phyloP scores from a whole-genome alignment of 805 yeast species.

The Kuraishia hungarica region DNA sequence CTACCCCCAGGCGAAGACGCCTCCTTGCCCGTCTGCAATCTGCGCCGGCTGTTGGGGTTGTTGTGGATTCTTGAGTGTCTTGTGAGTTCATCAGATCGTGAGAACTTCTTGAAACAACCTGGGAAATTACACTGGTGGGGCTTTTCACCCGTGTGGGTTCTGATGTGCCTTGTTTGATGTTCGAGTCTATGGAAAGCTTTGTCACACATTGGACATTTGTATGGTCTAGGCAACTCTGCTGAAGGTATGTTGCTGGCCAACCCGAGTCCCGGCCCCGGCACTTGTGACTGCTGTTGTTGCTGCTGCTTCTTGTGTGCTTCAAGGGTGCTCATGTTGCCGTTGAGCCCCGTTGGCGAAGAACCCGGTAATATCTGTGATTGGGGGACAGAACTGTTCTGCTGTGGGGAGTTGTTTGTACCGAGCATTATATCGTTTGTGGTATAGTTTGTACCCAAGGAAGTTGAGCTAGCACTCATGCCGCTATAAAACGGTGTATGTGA shows the following conservation, averaged over 20 bases:
- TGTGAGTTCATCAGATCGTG: conserved; percentile 67
- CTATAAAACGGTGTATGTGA: not conserved
- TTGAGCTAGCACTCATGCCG: not conserved
- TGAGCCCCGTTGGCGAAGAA: not conserved
- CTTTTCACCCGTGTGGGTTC: conserved; percentile 78
- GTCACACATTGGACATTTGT: conserved; percentile 65
- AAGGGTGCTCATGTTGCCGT: not conserved
- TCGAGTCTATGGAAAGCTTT: conserved; percentile 71
- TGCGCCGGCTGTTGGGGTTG: conserved; percentile 58
- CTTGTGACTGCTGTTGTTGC: not conserved
- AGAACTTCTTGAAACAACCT: conserved; percentile 59
- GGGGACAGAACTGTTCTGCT: not conserved
- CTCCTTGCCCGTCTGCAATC: conserved; percentile 5
- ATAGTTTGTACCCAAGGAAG: not conserved
- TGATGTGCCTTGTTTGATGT: conserved; percentile 70
- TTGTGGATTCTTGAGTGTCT: conserved; percentile 68
- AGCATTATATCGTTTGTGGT: not conserved
- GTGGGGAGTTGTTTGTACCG: not conserved
- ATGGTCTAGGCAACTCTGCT: conserved; percentile 33
- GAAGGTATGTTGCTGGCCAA: not conserved
- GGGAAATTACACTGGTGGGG: conserved; percentile 72
- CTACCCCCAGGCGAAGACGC: conserved; percentile 3
- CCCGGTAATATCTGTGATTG: not conserved
- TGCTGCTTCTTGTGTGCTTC: not conserved
- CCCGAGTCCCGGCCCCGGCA: not conserved